A percentile compares a stretch with the other conserved stretches of the same genome.
These are phyloP conservation scores for Trichosporon ovoides DNA, from an alignment of 1,284 basidiomycete genomes.

Conservation along the genomic window DNA sequence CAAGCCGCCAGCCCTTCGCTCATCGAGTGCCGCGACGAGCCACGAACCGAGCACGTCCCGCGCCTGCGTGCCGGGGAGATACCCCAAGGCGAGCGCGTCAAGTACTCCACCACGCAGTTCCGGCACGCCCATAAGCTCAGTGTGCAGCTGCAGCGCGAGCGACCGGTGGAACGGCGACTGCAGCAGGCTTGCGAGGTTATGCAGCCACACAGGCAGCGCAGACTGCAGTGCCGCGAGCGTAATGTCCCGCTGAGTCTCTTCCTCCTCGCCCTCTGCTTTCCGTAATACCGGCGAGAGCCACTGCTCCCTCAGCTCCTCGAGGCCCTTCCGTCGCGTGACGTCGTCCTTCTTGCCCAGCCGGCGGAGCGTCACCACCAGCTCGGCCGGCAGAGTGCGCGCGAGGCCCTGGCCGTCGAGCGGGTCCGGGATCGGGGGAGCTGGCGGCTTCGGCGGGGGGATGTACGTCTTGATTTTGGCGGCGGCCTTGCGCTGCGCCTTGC, in stretches of 20 bases:
- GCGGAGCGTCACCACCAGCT: constrained; percentile 75
- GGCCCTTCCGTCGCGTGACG: constrained; percentile 75
- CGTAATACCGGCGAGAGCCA: constrained; percentile 55
- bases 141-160: constrained; percentile 65
- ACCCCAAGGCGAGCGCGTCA: constrained; percentile 53
- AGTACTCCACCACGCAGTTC: constrained; percentile 57
- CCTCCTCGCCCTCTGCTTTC: constrained; percentile 48
- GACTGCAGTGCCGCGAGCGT: constrained; percentile 39
- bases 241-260: constrained; percentile 51
- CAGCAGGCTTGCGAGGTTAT: constrained; percentile 76
- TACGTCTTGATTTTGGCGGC: constrained; percentile 64
- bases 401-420: constrained; percentile 86
- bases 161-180: constrained; percentile 75
- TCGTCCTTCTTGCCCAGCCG: constrained; percentile 86
- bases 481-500: constrained; percentile 45
- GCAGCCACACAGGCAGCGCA: constrained; percentile 78
- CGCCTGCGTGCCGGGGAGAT: constrained; percentile 57
- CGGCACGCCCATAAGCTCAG: constrained; percentile 60
- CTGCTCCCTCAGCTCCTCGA: constrained; percentile 71
- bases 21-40: constrained; percentile 52
- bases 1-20: constrained; percentile 39
- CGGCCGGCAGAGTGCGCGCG: constrained; percentile 67
- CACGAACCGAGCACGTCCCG: constrained; percentile 72
- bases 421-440: constrained; percentile 75
- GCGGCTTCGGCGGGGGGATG: constrained; percentile 82